A percentile compares a stretch with the other conserved stretches of the same genome.
Evolutionary conservation across 441 rosid species (phyloP).

Genomic region (Metrosideros polymorpha): DNA sequence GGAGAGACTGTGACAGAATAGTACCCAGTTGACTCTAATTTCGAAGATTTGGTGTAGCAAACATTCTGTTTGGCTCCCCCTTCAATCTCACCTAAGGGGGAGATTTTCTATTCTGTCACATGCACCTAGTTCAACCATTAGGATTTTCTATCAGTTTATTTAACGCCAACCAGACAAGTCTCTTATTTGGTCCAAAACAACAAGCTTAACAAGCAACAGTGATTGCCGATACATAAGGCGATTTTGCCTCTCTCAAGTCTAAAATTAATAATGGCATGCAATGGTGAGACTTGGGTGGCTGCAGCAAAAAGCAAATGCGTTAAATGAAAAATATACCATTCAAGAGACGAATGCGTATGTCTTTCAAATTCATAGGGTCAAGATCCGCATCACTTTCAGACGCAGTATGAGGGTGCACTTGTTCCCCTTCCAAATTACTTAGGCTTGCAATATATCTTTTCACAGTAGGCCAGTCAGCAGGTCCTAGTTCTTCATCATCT

Average conservation of each 20-base stretch:
- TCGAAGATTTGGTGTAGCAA: not conserved
- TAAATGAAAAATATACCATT: slow-evolving; percentile 43
- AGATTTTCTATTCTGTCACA: no score
- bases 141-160: not conserved
- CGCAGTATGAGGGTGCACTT: slow-evolving; percentile 34
- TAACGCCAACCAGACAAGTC: not conserved
- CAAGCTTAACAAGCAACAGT: not conserved
- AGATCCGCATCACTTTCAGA: slow-evolving; percentile 32
- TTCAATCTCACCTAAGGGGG: not conserved
- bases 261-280: not conserved
- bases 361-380: slow-evolving; percentile 50
- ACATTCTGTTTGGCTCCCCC: not conserved
- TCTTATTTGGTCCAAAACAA: not conserved
- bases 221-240: not conserved
- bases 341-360: slow-evolving; percentile 72
- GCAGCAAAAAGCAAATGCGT: not conserved
- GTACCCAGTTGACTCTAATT: not conserved
- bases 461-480: slow-evolving; percentile 84
- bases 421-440: slow-evolving; percentile 37
- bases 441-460: slow-evolving; percentile 55
- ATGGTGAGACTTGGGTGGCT: not conserved
- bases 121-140: not conserved
- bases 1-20: not conserved
- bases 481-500: slow-evolving; percentile 97
- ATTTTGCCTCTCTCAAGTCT: not conserved